phyloP scores from a whole-genome alignment of 495 filamentous ascomycete genomes.

The Neurospora sublineolata region DNA sequence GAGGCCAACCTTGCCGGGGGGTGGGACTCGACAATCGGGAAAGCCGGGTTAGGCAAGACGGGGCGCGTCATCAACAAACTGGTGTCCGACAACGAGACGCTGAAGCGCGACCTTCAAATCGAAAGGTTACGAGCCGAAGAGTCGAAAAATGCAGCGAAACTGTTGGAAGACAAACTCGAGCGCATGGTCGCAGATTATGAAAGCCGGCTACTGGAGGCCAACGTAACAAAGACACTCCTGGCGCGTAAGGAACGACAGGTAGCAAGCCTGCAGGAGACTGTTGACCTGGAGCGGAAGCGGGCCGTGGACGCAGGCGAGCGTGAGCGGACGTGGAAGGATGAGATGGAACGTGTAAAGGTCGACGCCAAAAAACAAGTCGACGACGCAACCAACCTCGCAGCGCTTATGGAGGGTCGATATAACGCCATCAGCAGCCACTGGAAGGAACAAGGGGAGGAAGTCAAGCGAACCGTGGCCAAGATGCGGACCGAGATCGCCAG shows the following conservation, averaged over 20 bases:
- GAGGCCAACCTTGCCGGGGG: constrained; percentile 15
- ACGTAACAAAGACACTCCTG: constrained; percentile 55
- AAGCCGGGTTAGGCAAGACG: constrained; percentile 74
- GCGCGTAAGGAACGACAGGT: constrained; percentile 72
- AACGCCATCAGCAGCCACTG: constrained; percentile 58
- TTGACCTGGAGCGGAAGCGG: constrained; percentile 54
- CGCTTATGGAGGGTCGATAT: constrained; percentile 50
- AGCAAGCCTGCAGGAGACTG: constrained; percentile 54
- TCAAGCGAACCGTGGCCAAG: constrained; percentile 38
- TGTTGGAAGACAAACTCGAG: constrained; percentile 63
- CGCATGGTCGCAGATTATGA: constrained; percentile 55
- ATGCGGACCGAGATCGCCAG: constrained; percentile 41
- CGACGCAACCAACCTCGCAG: constrained; percentile 45
- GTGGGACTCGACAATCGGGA: constrained; percentile 69
- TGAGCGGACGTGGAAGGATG: constrained; percentile 51
- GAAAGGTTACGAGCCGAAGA: constrained; percentile 64
- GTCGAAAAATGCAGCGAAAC: constrained; percentile 56
- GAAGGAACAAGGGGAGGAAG: constrained; percentile 52
- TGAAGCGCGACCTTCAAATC: constrained; percentile 68
- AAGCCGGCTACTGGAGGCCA: constrained; percentile 57
- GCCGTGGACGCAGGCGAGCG: constrained; percentile 45
- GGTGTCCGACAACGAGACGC: constrained; percentile 76
- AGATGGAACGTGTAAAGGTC: constrained; percentile 49
- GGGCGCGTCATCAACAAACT: constrained; percentile 86
- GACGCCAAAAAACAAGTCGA: constrained; percentile 52